Conservation (phyloP, 75 land plant genomes). For the Picea sitchensis region DNA sequence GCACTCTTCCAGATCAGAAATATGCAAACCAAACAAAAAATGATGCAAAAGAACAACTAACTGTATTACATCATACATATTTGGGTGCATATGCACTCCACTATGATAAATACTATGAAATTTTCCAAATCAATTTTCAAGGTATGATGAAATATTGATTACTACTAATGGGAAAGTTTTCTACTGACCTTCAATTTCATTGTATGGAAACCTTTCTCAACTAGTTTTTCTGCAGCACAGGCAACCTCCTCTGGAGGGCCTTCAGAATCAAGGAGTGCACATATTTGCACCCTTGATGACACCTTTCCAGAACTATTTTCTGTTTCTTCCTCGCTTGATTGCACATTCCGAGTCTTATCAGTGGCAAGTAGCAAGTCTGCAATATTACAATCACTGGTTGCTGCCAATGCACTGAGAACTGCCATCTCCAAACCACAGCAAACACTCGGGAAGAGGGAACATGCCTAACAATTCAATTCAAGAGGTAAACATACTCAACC, state of each 20-base stretch:
- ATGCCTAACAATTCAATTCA: conserved; percentile 46
- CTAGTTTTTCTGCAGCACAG: conserved; percentile 54
- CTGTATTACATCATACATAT: not conserved
- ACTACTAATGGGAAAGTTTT: not conserved
- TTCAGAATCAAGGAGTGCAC: conserved; percentile 79
- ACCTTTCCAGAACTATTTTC: conserved; percentile 2
- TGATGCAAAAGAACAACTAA: not conserved
- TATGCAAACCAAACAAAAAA: not conserved
- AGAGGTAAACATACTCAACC: not conserved
- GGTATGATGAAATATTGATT: too few relatives aligned
- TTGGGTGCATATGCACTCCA: not conserved
- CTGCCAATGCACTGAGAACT: conserved; percentile 73
- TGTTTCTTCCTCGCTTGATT: not conserved
- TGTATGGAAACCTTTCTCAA: conserved; percentile 74
- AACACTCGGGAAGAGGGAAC: conserved; percentile 86
- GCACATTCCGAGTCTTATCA: not conserved
- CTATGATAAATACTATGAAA: too few relatives aligned
- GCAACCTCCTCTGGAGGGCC: conserved; percentile 63
- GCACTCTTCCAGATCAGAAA: too few relatives aligned
- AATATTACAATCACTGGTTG: conserved; percentile 38
- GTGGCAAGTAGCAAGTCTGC: conserved; percentile 41
- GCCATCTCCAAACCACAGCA: conserved; percentile 99
- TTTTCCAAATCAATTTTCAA: too few relatives aligned
- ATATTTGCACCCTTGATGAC: conserved; percentile 42
- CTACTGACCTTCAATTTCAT: conserved; percentile 76